These are phyloP conservation scores for Talaromyces pinophilus DNA, from an alignment of 2,329 filamentous ascomycete species.

Conservation along the genomic window DNA sequence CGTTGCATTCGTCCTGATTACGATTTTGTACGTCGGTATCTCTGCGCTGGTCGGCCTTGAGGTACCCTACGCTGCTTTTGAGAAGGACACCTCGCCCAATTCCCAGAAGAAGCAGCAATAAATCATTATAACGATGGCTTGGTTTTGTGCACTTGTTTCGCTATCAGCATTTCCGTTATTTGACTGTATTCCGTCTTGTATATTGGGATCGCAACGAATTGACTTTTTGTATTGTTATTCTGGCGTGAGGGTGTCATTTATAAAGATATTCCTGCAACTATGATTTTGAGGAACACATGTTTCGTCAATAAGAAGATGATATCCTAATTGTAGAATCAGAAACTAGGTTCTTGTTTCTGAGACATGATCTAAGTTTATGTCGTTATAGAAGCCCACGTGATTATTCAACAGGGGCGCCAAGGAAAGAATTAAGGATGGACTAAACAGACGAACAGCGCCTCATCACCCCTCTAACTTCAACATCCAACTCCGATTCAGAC, in stretches of 20 bases:
- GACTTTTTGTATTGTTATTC: slow-evolving; percentile 5
- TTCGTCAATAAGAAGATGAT: not conserved
- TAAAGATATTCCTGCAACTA: not conserved
- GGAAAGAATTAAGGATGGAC: slow-evolving; percentile 4
- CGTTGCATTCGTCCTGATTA: slow-evolving; percentile 68
- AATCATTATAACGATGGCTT: slow-evolving; percentile 1
- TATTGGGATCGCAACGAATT: slow-evolving; percentile 10
- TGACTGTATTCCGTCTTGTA: slow-evolving; percentile 6
- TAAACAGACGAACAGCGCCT: slow-evolving; percentile 8
- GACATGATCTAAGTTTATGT: not conserved
- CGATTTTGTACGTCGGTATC: slow-evolving; percentile 77
- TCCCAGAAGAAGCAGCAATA: slow-evolving; percentile 79
- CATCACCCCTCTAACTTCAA: slow-evolving; percentile 3
- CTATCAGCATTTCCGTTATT: not conserved
- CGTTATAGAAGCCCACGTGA: slow-evolving; percentile 10
- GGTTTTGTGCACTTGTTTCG: not conserved
- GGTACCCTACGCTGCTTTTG: slow-evolving; percentile 91
- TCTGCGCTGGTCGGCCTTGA: slow-evolving; percentile 75
- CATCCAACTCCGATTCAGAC: not conserved
- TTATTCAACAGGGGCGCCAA: slow-evolving; percentile 9
- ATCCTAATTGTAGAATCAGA: not conserved
- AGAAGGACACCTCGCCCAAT: slow-evolving; percentile 90
- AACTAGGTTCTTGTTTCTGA: not conserved
- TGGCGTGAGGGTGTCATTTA: slow-evolving; percentile 4
- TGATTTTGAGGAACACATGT: not conserved